A percentile compares a stretch with the other conserved stretches of the same genome.
Evolutionary conservation across 805 yeast species (phyloP).

Genomic region (Teunomyces barrocoloradensis): DNA sequence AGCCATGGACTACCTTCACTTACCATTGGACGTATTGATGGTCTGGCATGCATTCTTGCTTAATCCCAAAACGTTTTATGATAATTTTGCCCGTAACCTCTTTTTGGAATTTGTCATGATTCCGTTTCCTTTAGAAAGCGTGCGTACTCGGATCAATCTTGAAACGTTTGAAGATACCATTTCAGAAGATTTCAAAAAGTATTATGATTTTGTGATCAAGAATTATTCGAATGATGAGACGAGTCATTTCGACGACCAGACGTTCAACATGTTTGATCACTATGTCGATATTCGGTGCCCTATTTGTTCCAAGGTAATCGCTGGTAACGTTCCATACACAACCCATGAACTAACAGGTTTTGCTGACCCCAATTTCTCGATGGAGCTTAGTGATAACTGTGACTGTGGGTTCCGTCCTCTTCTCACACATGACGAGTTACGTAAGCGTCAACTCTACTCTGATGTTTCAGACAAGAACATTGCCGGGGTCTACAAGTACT

Average conservation of each 20-base stretch:
- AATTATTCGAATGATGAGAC: not conserved
- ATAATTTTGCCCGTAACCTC: constrained; percentile 13
- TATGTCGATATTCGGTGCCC: constrained; percentile 13
- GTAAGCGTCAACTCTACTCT: constrained; percentile 17
- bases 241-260: not conserved
- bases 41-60: constrained; percentile 24
- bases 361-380: constrained; percentile 11
- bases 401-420: constrained; percentile 10
- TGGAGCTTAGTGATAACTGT: constrained; percentile 7
- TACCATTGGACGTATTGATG: constrained; percentile 23
- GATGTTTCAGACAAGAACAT: constrained; percentile 9
- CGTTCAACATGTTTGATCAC: constrained; percentile 4
- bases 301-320: constrained; percentile 10
- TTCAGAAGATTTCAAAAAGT: not conserved
- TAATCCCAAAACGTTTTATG: constrained; percentile 16
- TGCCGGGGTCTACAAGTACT: constrained; percentile 9
- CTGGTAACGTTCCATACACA: constrained; percentile 9
- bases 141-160: not conserved
- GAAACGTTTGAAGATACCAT: constrained; percentile 9
- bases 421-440: constrained; percentile 19
- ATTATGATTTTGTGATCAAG: not conserved
- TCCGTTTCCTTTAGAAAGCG: constrained; percentile 16
- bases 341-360: constrained; percentile 12
- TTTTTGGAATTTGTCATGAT: constrained; percentile 13
- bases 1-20: constrained; percentile 5